Percentiles rank a stretch among this genome's conserved stretches.
These are phyloP conservation scores for Scenedesmus sp. DNA, from an alignment of 163 green algal species.

Conservation along the genomic window DNA sequence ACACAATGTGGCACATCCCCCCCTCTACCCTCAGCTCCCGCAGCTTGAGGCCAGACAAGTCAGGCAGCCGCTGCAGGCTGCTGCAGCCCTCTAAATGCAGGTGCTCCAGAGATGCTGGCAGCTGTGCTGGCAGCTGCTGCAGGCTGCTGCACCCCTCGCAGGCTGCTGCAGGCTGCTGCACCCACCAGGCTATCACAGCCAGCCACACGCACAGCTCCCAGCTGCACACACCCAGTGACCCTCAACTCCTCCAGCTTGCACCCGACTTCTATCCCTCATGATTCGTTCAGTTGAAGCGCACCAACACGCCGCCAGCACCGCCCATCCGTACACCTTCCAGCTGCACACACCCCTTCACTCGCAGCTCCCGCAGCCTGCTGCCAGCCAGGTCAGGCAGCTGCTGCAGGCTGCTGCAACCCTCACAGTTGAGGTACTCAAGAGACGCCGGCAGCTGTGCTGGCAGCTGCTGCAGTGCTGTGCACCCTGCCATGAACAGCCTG, in stretches of 20 bases:
- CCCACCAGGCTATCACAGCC: too few species aligned
- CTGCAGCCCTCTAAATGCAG: neutral
- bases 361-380: neutral
- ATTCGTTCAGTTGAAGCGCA: neutral
- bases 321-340: neutral
- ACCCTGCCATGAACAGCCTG: neutral
- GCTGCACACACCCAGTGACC: too few species aligned
- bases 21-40: neutral
- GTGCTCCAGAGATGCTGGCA: too few species aligned
- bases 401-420: neutral
- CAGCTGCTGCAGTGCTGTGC: neutral
- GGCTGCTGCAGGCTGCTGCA: too few species aligned
- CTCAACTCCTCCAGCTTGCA: too few species aligned
- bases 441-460: neutral
- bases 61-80: neutral
- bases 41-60: neutral
- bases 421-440: neutral
- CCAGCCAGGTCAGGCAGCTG: neutral
- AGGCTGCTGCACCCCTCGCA: neutral
- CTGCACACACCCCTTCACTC: neutral
- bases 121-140: too few species aligned
- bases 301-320: neutral
- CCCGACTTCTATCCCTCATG: too few species aligned
- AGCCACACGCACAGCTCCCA: too few species aligned
- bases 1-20: neutral